Evolutionary conservation across 164 flowering plant species (phyloP).

Genomic region (Echeveria elegans): DNA sequence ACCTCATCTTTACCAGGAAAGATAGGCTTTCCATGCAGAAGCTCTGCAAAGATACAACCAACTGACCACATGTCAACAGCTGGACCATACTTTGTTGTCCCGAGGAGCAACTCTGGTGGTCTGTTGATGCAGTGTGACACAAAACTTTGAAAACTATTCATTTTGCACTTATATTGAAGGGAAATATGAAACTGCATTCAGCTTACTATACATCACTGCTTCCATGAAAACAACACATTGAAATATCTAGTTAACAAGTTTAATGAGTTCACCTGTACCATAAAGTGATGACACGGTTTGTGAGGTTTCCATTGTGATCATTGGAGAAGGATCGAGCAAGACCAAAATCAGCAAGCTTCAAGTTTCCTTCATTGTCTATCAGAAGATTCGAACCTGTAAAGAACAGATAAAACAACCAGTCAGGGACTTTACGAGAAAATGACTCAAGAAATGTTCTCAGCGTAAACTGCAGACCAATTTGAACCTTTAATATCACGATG

Average conservation of each 20-base stretch:
- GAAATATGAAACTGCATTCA: not conserved
- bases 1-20: constrained; percentile 94
- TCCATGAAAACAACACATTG: not conserved
- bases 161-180: not conserved
- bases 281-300: constrained; percentile 90
- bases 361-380: constrained; percentile 84
- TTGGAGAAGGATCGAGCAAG: constrained; percentile 79
- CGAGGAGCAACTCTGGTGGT: constrained; percentile 97
- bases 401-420: constrained; percentile 2
- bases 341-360: constrained; percentile 98
- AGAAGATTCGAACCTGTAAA: constrained; percentile 88
- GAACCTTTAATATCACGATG: constrained; percentile 95
- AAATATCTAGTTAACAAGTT: not conserved
- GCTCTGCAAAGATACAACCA: constrained; percentile 97
- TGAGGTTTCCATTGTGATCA: constrained; percentile 75
- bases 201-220: not conserved
- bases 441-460: not conserved
- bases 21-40: constrained; percentile 86
- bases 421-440: not conserved
- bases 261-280: constrained; percentile 65
- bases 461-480: not conserved
- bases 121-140: constrained; percentile 24
- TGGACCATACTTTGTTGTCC: constrained; percentile 93
- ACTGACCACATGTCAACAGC: constrained; percentile 99
- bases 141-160: not conserved